A percentile compares a stretch with the other conserved stretches of the same genome.
These are phyloP conservation scores for Rhodamnia argentea DNA, from an alignment of 345 rosid genomes.

Conservation along the genomic window DNA sequence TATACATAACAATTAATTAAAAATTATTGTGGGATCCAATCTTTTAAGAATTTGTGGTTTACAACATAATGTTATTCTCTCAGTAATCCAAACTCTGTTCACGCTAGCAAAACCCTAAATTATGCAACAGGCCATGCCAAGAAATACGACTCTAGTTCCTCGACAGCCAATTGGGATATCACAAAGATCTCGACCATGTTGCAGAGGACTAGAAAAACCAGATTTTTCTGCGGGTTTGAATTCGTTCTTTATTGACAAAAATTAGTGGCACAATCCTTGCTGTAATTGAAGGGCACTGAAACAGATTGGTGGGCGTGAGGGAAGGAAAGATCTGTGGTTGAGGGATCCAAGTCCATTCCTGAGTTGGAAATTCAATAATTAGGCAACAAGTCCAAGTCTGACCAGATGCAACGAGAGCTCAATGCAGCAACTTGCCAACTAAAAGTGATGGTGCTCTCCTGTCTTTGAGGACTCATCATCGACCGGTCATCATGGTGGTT, in stretches of 20 bases:
- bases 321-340: background rate
- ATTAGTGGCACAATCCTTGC: background rate
- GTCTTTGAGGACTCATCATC: background rate
- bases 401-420: background rate
- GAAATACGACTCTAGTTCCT: background rate
- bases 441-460: background rate
- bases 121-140: background rate
- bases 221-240: background rate
- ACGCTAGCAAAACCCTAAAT: too few relatives aligned
- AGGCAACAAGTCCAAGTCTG: slow-evolving; percentile 4
- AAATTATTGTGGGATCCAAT: too few relatives aligned
- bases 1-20: too few relatives aligned
- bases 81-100: too few relatives aligned
- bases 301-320: background rate
- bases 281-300: background rate
- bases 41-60: too few relatives aligned
- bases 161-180: background rate
- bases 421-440: background rate
- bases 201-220: background rate
- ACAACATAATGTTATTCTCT: too few relatives aligned
- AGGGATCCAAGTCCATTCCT: slow-evolving; percentile 1
- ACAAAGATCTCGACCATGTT: background rate
- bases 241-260: background rate
- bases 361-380: background rate
- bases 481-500: background rate